Evolutionary conservation across 192 early-diverging fungal genomes (phyloP), one percentile per base, ranked within the genome.

Genomic region (Backusella morwellensis): DNA sequence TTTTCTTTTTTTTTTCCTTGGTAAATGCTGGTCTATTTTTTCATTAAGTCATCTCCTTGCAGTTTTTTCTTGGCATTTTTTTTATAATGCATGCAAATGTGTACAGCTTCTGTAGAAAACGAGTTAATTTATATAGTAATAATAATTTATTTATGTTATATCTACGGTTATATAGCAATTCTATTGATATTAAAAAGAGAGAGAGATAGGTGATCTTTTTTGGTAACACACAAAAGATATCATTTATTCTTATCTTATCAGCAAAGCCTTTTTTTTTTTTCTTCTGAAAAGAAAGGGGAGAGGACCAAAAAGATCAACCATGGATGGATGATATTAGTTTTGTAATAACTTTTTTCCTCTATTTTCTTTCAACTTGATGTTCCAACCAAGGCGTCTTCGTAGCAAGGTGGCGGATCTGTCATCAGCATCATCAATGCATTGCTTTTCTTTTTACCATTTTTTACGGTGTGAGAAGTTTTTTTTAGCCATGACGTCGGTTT

Each of bases 351-450:
- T 8, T 85, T 83, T 85, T 81, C 50, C 82, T 73, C 15, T 83
- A 83, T 56, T 88, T 86, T 85, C 83, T 82, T 34, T 86, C 79
- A n/a, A 78, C 81, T 77, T 79, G 77, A 35, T 42, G 47, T 11
- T 77, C 80, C 5, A n/a, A 70, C n/a, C 21, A 70, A 23, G 21
- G 38, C 38, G 0, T 70, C 68, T 26, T 70, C 68, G 4, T 70
- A 70, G 21, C n/a, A 70, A 23, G 68, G 68, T 8, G 68, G 68
- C 3, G 68, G 68, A 23, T 35, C 68, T 41, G 68, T 70, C 35
- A 70, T 70, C 17, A 70, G 8, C 68, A 70, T 70, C 36, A 70
- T 70, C 1, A 70, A 14, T 23, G 35, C 38, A 23, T 70, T 70
- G 9, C 23, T 70, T 11, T 70, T 70, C 35, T 35, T 68, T 35